These are phyloP conservation scores for Barnettozyma pratensis DNA, from an alignment of 805 yeast genomes.

Conservation along the genomic window DNA sequence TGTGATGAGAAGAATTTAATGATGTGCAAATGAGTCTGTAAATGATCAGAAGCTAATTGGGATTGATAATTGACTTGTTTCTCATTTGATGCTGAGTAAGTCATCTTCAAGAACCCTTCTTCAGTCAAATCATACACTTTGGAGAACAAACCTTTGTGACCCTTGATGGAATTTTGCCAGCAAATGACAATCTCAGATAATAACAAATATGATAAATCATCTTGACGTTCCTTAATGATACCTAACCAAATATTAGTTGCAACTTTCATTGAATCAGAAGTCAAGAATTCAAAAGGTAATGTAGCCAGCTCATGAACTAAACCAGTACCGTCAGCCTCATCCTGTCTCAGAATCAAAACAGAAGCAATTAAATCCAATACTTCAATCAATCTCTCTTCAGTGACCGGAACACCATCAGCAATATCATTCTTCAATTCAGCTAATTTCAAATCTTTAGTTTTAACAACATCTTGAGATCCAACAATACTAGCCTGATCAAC, in stretches of 20 bases:
- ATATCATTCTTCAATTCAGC: conserved; percentile 18
- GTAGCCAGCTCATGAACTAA: conserved; percentile 43
- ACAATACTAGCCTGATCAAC: conserved; percentile 26
- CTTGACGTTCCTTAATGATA: conserved; percentile 61
- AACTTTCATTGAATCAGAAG: conserved; percentile 50
- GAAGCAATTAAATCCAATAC: conserved; percentile 42
- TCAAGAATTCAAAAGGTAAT: conserved; percentile 68
- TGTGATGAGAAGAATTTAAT: conserved; percentile 66
- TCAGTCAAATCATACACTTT: conserved; percentile 44
- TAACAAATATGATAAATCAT: conserved; percentile 49
- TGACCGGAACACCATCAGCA: conserved; percentile 16
- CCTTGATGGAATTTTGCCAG: conserved; percentile 64
- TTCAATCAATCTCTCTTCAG: conserved; percentile 31
- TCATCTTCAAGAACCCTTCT: conserved; percentile 74
- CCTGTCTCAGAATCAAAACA: conserved; percentile 33
- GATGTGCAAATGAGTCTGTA: conserved; percentile 66
- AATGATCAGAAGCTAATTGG: conserved; percentile 37
- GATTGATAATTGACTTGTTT: conserved; percentile 50
- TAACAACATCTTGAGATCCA: conserved; percentile 14
- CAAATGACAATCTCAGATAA: conserved; percentile 62
- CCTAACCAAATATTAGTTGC: conserved; percentile 81
- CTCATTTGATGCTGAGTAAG: conserved; percentile 80
- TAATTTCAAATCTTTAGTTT: conserved; percentile 18
- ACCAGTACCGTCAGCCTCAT: conserved; percentile 33
- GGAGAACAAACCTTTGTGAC: conserved; percentile 60